Percentiles rank a stretch among this genome's conserved stretches.
Conservation (phyloP, 768 basidiomycete species). For the Trametes cinnabarina region DNA sequence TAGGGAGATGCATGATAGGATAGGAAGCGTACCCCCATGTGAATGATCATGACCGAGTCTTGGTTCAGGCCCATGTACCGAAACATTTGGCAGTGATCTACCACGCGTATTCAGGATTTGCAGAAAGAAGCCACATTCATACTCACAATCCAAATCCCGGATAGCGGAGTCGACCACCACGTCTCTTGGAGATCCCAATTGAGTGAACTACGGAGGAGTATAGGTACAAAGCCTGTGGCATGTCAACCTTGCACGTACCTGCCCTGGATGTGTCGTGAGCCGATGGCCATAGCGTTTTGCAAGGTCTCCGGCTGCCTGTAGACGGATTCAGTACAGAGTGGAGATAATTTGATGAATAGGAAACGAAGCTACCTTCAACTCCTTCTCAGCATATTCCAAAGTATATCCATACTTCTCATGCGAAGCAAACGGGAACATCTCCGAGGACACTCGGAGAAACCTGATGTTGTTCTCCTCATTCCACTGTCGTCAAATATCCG, state of each 20-base stretch:
- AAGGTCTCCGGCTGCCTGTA: constrained; percentile 40
- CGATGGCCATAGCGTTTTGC: constrained; percentile 53
- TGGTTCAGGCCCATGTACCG: constrained; percentile 76
- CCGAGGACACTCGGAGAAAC: constrained; percentile 88
- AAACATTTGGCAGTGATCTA: constrained; percentile 82
- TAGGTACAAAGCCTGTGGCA: too few relatives aligned
- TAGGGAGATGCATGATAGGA: neutral
- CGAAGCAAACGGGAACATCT: constrained; percentile 91
- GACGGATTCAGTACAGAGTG: neutral
- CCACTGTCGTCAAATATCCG: constrained; percentile 50
- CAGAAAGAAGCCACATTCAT: neutral
- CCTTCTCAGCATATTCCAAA: constrained; percentile 66
- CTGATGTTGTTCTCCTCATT: constrained; percentile 83
- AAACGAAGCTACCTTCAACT: constrained; percentile 41
- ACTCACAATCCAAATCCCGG: constrained; percentile 65
- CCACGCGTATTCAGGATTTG: neutral
- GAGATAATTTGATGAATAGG: neutral
- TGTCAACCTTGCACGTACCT: constrained; percentile 31
- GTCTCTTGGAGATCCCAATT: constrained; percentile 75
- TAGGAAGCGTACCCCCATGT: constrained; percentile 61
- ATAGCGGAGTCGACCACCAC: constrained; percentile 74
- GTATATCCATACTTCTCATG: constrained; percentile 80
- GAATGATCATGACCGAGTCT: constrained; percentile 89
- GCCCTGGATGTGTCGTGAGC: constrained; percentile 86
- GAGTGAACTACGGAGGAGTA: constrained; percentile 47